Evolutionary conservation across 768 basidiomycete genomes (phyloP).

Genomic region (Calocera viscosa): DNA sequence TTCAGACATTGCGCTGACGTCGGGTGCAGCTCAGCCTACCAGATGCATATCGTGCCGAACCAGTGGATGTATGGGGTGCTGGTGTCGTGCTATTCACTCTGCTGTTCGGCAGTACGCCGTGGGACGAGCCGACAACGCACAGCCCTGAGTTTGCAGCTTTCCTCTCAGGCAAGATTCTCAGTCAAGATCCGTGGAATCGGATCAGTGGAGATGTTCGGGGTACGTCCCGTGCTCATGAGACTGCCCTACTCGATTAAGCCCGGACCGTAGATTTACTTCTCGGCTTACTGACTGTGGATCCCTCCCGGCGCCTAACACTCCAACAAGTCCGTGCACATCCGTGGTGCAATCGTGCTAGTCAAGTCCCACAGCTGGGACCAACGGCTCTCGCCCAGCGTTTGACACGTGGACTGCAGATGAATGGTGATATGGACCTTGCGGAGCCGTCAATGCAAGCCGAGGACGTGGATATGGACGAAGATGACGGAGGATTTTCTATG

Average conservation of each 20-base stretch:
- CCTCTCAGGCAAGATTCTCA: conserved; percentile 56
- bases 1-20: background rate
- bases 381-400: conserved; percentile 54
- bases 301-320: conserved; percentile 53
- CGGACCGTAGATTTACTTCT: conserved; percentile 54
- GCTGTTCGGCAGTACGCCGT: conserved; percentile 92
- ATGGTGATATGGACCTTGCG: conserved; percentile 65
- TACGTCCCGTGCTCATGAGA: conserved; percentile 30
- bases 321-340: conserved; percentile 44
- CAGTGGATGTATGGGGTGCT: conserved; percentile 90
- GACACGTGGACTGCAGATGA: conserved; percentile 49
- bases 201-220: conserved; percentile 49
- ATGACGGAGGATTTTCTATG: conserved; percentile 48
- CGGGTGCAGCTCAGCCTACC: conserved; percentile 46
- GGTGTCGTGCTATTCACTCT: conserved; percentile 91
- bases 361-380: conserved; percentile 43
- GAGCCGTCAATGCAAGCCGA: conserved; percentile 32
- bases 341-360: conserved; percentile 67
- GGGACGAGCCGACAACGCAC: conserved; percentile 80
- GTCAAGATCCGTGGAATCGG: conserved; percentile 66
- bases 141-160: conserved; percentile 74
- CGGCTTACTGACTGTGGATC: conserved; percentile 60
- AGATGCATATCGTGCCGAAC: conserved; percentile 71
- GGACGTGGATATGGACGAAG: conserved; percentile 29
- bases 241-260: background rate